These are phyloP conservation scores for Candida sithepensis DNA, from an alignment of 805 yeast species.

Conservation along the genomic window DNA sequence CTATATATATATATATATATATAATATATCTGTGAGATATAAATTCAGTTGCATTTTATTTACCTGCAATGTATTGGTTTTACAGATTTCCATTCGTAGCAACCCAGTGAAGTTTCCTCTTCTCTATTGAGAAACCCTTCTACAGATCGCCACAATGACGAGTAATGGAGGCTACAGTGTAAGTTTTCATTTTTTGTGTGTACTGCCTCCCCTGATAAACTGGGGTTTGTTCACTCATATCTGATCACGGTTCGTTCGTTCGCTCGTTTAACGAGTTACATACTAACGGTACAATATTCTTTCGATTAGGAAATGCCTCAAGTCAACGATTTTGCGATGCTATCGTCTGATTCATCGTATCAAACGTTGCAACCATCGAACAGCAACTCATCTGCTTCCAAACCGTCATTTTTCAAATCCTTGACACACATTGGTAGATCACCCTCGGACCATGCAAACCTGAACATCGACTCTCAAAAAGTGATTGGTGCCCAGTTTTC, in stretches of 20 bases:
- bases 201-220: no score
- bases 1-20: no score
- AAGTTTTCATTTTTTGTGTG: not conserved
- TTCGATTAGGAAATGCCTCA: constrained; percentile 26
- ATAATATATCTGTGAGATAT: no score
- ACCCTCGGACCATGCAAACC: constrained; percentile 10
- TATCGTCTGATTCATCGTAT: constrained; percentile 15
- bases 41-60: not conserved
- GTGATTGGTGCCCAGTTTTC: constrained; percentile 56
- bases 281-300: constrained; percentile 1
- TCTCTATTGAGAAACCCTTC: not conserved
- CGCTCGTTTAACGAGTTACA: not conserved
- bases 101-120: not conserved
- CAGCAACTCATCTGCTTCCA: not conserved
- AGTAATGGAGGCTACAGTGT: not conserved
- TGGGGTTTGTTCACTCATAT: no score
- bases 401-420: constrained; percentile 25
- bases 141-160: not conserved
- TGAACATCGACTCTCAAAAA: constrained; percentile 21
- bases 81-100: no score
- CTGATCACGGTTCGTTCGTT: not conserved
- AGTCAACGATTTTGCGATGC: constrained; percentile 28
- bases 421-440: constrained; percentile 17
- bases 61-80: no score
- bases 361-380: constrained; percentile 15